Base-by-base conservation (phyloP, 129 eudicot species). In the Saposhnikovia divaricata region DNA sequence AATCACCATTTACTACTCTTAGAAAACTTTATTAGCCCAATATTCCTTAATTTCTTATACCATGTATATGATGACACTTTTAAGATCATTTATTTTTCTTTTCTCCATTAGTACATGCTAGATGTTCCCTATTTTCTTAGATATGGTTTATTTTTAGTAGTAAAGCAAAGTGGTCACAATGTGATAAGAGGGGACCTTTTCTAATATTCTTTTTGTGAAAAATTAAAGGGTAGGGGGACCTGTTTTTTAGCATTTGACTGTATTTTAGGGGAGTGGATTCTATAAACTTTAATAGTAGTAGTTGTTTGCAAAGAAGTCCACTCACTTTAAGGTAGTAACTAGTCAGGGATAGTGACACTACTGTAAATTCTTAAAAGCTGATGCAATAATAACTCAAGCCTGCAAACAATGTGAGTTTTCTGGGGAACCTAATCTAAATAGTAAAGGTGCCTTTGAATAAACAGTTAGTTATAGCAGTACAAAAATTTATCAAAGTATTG, bases 181-280 rank as follows among this genome's bases (percentile, higher is more conserved):
- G 40, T 45, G 61, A 74, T 74, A 40, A 74, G 78, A 45, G 78
- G 40, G 78, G 78, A 46, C 78, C 78, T 74, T 25, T 27, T 45
- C 21, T 44, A 21, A 39, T 72, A 72, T 37, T 72, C 14, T 72
- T 40, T 40, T 42, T 21, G 50, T 23, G 53, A 12, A 43, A 38
- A 71, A 16, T 39, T 38, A 9, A 38, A 71, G 25, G 25, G 46
- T 3, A 16, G 45, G 46, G 46, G 46, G 45, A 21, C 46, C 75
- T 37, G 46, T 37, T 38, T 71, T 39, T 71, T 71, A 39, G 46
- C 46, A 37, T 37, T 38, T 39, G 46, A 38, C 75, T 39, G 45
- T 71, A 71, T 71, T 39, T 39, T 39, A 16, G 21, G n/a, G 21
- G 44, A 31, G 74, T 68, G 40, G 40, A 68, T 68, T 68, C 43